Evolutionary conservation across 2,329 filamentous ascomycete species (phyloP), one percentile per base, ranked within the genome.

Genomic region (Alternaria sp.): DNA sequence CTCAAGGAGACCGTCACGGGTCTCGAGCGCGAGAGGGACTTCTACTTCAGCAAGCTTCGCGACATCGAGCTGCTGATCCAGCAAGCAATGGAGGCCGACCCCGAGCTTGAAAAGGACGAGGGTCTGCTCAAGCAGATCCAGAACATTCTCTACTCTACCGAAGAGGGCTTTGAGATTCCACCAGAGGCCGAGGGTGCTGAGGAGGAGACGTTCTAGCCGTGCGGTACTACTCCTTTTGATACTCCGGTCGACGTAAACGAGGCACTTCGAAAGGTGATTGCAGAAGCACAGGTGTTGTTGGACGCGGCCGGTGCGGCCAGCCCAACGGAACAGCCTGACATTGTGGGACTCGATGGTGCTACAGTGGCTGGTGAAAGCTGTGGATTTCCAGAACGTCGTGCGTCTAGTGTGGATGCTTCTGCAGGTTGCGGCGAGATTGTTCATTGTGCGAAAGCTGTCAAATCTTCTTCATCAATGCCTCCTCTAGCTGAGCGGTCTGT

Each of bases 11-110:
- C 92, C 0, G 94, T 99, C n/a, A 85, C 87, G 11, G 95, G 95
- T 1, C 84, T 99, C 40, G 95, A 99, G 84, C 90, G 95, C 71
- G 95, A 99, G 83, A 87, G 95, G 49, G 95, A 99, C 78, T 99
- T 99, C 78, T 99, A 99, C 84, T 99, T 99, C 80, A 96, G 92
- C 85, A 99, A 99, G 84, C 85, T 99, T 65, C 87, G 95, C 59
- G 95, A 99, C 76, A 99, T 99, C 70, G 95, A 99, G 81, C 83
- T 99, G 66, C 82, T 99, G 71, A 86, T 99, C 54, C 95, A 99
- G 82, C 90, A 92, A 72, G 93, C 93, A 10, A 90, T 96, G 73
- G 95, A 99, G 70, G 90, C 92, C 63, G 91, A 97, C 67, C 93
- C 93, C 0, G 90, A 96, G 80, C 81, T 98, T 51, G 95, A 97